phyloP scores from a whole-genome alignment of 2,329 filamentous ascomycete genomes.

The Chaetothyriales sp. region DNA sequence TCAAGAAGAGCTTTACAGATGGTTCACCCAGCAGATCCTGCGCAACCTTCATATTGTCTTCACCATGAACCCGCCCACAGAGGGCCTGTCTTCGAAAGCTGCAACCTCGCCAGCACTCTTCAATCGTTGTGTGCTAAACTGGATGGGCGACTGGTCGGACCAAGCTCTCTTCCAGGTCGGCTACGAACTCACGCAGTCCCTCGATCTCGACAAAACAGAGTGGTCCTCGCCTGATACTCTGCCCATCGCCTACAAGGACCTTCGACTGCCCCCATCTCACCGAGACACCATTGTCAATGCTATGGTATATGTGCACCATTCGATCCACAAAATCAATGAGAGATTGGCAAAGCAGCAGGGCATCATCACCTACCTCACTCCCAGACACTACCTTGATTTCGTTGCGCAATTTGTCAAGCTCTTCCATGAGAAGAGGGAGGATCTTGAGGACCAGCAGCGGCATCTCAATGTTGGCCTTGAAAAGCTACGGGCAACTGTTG shows the following conservation, averaged over 20 bases:
- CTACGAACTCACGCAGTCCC: constrained; percentile 85
- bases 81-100: constrained; percentile 85
- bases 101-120: constrained; percentile 95
- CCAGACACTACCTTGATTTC: constrained; percentile 93
- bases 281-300: constrained; percentile 87
- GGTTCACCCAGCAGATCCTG: constrained; percentile 98
- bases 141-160: constrained; percentile 99
- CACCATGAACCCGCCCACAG: constrained; percentile 98
- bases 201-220: constrained; percentile 79
- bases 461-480: constrained; percentile 97
- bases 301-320: constrained; percentile 98
- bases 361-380: constrained; percentile 82
- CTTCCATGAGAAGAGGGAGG: constrained; percentile 95
- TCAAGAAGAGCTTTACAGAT: constrained; percentile 98
- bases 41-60: constrained; percentile 99
- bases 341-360: constrained; percentile 84
- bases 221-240: constrained; percentile 81
- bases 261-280: constrained; percentile 72
- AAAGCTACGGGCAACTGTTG: constrained; percentile 89
- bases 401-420: constrained; percentile 94
- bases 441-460: constrained; percentile 94
- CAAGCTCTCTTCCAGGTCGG: constrained; percentile 97
- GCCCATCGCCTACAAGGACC: constrained; percentile 76
- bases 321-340: constrained; percentile 73
- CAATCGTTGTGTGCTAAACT: constrained; percentile 98